These are phyloP conservation scores for Pleomassaria siparia DNA, from an alignment of 2,329 filamentous ascomycete genomes.

Conservation along the genomic window DNA sequence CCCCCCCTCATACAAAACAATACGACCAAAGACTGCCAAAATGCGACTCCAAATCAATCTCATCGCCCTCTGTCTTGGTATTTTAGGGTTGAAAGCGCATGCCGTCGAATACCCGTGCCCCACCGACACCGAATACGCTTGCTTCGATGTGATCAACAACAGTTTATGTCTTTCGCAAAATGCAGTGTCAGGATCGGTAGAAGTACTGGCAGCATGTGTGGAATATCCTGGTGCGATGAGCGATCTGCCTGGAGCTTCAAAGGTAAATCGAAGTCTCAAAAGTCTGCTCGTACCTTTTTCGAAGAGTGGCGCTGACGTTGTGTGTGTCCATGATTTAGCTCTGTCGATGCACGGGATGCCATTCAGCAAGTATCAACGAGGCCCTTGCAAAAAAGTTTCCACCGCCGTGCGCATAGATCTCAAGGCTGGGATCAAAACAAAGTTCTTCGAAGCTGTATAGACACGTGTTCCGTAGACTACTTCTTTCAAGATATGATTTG, in stretches of 20 bases:
- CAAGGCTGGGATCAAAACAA: no score
- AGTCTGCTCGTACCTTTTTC: neutral
- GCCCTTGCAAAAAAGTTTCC: conserved; percentile 20
- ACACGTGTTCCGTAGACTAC: neutral
- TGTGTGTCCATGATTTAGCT: conserved; percentile 10
- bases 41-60: conserved; percentile 13
- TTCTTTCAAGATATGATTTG: neutral
- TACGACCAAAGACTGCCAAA: conserved; percentile 3
- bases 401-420: conserved; percentile 16
- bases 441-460: no score
- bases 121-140: conserved; percentile 25
- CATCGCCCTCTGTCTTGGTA: conserved; percentile 6
- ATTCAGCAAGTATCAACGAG: conserved; percentile 20
- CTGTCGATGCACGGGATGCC: conserved; percentile 26
- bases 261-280: conserved; percentile 15
- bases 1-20: no score
- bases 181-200: no score
- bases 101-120: conserved; percentile 19
- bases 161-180: conserved; percentile 13
- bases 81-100: conserved; percentile 5
- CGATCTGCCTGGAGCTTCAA: conserved; percentile 18
- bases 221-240: conserved; percentile 20
- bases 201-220: conserved; percentile 21
- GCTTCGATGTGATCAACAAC: conserved; percentile 26
- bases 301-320: conserved; percentile 6